Percentiles rank a stretch among this genome's conserved stretches.
Evolutionary conservation across 2,329 filamentous ascomycete species (phyloP).

Genomic region (Trichophyton rubrum): DNA sequence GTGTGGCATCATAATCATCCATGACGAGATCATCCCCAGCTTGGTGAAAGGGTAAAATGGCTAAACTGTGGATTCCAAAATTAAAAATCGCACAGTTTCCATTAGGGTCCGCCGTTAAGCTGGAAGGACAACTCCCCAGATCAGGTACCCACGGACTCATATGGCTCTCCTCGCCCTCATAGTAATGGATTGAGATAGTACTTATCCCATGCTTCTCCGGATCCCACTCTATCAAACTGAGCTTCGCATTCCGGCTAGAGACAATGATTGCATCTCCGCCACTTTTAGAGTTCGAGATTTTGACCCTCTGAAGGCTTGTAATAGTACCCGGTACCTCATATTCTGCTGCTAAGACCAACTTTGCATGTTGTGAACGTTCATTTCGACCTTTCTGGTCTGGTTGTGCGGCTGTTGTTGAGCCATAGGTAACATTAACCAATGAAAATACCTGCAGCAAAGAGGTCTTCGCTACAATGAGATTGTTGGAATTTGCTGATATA

Average conservation of each 20-base stretch:
- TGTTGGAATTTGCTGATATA: constrained; percentile 59
- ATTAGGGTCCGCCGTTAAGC: constrained; percentile 75
- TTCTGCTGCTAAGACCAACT: constrained; percentile 74
- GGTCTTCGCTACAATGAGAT: constrained; percentile 82
- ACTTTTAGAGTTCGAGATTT: constrained; percentile 57
- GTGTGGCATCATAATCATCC: constrained; percentile 76
- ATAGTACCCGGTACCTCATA: constrained; percentile 74
- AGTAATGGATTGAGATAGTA: constrained; percentile 93
- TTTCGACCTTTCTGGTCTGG: constrained; percentile 45
- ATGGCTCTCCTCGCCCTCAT: constrained; percentile 83
- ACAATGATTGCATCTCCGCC: constrained; percentile 75
- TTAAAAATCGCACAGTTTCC: constrained; percentile 90
- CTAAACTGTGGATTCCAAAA: constrained; percentile 77
- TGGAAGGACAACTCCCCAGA: constrained; percentile 63
- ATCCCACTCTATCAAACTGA: constrained; percentile 91
- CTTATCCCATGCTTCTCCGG: constrained; percentile 63
- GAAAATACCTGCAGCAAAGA: constrained; percentile 87
- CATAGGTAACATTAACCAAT: constrained; percentile 45
- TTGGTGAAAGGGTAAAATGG: constrained; percentile 86
- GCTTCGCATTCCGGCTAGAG: constrained; percentile 79
- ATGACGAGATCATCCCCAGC: constrained; percentile 77
- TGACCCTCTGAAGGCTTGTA: constrained; percentile 68
- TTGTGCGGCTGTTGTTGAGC: constrained; percentile 23
- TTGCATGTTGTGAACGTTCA: constrained; percentile 55
- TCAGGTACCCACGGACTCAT: constrained; percentile 70